Base-by-base conservation (phyloP, 2,329 filamentous ascomycete genomes). In the Nemania serpens region DNA sequence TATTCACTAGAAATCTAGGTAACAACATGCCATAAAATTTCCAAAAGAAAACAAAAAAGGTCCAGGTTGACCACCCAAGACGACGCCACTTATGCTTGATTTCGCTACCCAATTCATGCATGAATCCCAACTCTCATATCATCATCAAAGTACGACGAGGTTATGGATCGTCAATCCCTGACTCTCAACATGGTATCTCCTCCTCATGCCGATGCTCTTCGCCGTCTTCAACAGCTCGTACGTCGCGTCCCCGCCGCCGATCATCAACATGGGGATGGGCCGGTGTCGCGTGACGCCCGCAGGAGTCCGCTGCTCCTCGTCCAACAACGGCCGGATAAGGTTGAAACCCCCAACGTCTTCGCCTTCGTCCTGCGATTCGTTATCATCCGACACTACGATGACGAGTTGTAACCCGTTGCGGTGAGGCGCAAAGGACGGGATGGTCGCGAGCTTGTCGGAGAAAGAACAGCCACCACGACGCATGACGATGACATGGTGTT, bases 401-500 rank as follows among this genome's bases (percentile, higher is more conserved):
- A 98, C 91, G 3, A 98, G 83, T 74, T 96, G 91, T 17, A 98
- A 79, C 0, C 87, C 82, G 2, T 75, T 73, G 0, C 80, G 74
- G 0, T 81, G 79, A 0, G 90, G 88, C 1, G 87, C 81, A 72
- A 88, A 94, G 10, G 86, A 84, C 0, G 94, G 93, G n/a, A 98
- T 93, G 66, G 91, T 93, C 53, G 84, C 82, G 0, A 98, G 78
- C 75, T 99, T 99, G 29, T 89, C 78, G 37, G 85, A 88, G 75
- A 98, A 98, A 22, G 84, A 89, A 77, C 95, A 99, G 1, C 86
- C 87, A 41, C 95, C 94, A 5, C 95, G 87, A 29, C 85, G 87
- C 69, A 98, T 82, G 51, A 97, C 84, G 61, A 99, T 87, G 61
- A 98, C 81, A 53, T 97, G 88, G 76, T 96, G 81, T 47, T 80